These are phyloP conservation scores for Cocos nucifera DNA, from an alignment of 176 grass and related monocot genomes.

Conservation along the genomic window DNA sequence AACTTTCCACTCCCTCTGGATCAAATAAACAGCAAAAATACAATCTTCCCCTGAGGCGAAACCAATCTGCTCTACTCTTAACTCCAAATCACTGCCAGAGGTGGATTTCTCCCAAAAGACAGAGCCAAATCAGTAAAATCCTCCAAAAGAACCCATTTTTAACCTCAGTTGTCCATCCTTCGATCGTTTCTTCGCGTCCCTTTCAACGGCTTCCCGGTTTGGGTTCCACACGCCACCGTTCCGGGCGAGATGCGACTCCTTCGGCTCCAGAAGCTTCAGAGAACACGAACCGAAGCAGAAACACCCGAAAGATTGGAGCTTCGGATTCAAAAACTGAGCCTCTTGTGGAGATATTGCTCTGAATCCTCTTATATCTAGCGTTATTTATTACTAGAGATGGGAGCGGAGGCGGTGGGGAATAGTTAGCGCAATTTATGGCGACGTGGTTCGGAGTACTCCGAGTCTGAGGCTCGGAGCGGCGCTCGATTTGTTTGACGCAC, in stretches of 20 bases:
- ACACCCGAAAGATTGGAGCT: neutral
- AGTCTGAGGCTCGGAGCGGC: constrained; percentile 1
- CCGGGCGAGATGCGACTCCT: neutral
- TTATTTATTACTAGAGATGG: neutral
- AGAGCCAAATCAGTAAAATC: too few relatives aligned
- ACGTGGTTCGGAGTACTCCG: neutral
- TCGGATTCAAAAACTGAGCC: neutral
- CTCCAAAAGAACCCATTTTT: too few relatives aligned
- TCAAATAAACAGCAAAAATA: neutral
- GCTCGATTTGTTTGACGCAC: neutral
- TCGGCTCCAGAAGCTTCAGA: neutral
- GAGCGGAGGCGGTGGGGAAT: neutral
- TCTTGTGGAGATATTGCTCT: neutral
- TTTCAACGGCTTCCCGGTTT: too few relatives aligned
- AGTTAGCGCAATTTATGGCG: too few relatives aligned
- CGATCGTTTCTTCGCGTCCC: too few relatives aligned
- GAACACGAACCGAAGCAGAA: neutral
- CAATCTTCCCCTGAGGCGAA: too few relatives aligned
- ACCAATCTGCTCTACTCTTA: too few relatives aligned
- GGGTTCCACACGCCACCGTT: neutral
- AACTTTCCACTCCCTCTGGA: neutral
- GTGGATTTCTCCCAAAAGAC: neutral
- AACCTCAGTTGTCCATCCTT: too few relatives aligned
- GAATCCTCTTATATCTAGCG: neutral
- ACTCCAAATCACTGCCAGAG: neutral